phyloP scores from a whole-genome alignment of 257 asterid species.

The Ilex asprella region DNA sequence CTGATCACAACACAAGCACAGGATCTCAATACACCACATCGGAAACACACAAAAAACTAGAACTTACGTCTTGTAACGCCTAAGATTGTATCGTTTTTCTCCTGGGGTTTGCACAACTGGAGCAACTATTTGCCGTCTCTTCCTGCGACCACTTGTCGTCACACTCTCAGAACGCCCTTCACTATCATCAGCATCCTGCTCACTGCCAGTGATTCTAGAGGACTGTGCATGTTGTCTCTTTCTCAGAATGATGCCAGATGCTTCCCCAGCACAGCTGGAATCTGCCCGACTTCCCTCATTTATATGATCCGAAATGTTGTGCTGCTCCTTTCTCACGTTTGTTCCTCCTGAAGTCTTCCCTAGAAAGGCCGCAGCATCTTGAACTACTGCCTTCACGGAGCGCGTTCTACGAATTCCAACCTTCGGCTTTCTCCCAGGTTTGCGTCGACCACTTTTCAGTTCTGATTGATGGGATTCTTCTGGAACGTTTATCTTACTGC shows the following conservation, averaged over 20 bases:
- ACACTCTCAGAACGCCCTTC: conserved; percentile 66
- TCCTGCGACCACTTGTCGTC: conserved; percentile 57
- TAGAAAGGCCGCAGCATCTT: conserved; percentile 59
- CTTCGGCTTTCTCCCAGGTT: conserved; percentile 30
- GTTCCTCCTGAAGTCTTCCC: conserved; percentile 28
- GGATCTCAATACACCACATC: neutral
- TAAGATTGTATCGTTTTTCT: conserved; percentile 66
- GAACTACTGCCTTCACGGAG: conserved; percentile 46
- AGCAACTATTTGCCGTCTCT: conserved; percentile 55
- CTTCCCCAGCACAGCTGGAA: conserved; percentile 35
- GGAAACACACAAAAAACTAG: neutral
- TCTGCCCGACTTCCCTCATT: conserved; percentile 44
- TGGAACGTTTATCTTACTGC: conserved; percentile 20
- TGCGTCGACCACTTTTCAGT: conserved; percentile 26
- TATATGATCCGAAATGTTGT: conserved; percentile 22
- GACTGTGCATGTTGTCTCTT: conserved; percentile 51
- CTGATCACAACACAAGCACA: neutral
- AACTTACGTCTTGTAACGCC: conserved; percentile 54
- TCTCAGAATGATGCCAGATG: conserved; percentile 31
- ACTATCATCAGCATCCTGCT: conserved; percentile 48
- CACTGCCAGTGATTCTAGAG: conserved; percentile 44
- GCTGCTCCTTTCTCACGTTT: conserved; percentile 25
- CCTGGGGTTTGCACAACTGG: conserved; percentile 43
- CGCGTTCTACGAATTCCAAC: conserved; percentile 39
- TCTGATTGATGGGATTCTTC: conserved; percentile 49